Evolutionary conservation across 83 land plant genomes (phyloP).

Genomic region (Thuja plicata): DNA sequence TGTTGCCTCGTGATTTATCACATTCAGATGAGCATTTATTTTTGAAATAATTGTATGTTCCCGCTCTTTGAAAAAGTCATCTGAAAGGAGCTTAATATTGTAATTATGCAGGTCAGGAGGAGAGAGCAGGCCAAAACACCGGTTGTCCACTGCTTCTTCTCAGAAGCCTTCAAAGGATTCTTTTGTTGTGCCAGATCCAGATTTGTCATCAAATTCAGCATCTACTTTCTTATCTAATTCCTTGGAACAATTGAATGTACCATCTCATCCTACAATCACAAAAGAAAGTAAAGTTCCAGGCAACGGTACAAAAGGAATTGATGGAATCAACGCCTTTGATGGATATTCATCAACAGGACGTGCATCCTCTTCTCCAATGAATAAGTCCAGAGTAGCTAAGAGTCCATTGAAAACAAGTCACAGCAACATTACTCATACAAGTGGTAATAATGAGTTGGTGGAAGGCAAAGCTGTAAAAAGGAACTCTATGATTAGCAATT

Average conservation of each 20-base stretch:
- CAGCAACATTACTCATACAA: constrained; percentile 12
- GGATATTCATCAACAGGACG: constrained; percentile 35
- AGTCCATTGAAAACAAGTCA: constrained; percentile 22
- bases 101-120: constrained; percentile 27
- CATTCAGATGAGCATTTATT: not conserved
- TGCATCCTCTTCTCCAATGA: constrained; percentile 30
- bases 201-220: constrained; percentile 24
- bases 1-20: not conserved
- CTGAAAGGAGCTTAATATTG: not conserved
- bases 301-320: constrained; percentile 25
- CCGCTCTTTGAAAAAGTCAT: not conserved
- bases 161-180: constrained; percentile 43
- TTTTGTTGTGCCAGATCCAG: constrained; percentile 47
- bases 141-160: constrained; percentile 25
- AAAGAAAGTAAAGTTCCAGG: constrained; percentile 23
- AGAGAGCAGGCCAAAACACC: constrained; percentile 18
- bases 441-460: constrained; percentile 17
- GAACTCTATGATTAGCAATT: constrained; percentile 8
- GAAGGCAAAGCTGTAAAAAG: constrained; percentile 18
- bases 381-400: constrained; percentile 27
- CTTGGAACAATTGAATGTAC: constrained; percentile 36
- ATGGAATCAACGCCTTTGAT: constrained; percentile 34
- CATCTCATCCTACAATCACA: constrained; percentile 21
- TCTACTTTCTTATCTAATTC: constrained; percentile 37
- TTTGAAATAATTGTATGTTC: not conserved